These are phyloP conservation scores for Colletotrichum cordylinicola DNA, from an alignment of 2,329 filamentous ascomycete species.

Conservation along the genomic window DNA sequence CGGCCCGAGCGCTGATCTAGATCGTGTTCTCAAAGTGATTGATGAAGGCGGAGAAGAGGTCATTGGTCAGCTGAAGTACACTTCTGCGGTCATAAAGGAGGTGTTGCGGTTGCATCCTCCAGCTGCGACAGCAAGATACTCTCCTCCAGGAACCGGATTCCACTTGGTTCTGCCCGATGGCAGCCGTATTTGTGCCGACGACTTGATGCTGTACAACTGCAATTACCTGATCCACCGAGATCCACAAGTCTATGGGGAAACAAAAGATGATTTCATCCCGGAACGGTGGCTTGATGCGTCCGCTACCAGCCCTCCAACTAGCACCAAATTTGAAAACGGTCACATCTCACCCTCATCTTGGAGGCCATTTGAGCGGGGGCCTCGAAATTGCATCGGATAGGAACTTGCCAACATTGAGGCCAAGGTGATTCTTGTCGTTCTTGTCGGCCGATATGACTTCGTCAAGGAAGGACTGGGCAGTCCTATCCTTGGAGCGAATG, in stretches of 20 bases:
- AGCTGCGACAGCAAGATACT: conserved; percentile 33
- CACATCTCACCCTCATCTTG: conserved; percentile 44
- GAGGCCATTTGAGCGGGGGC: conserved; percentile 60
- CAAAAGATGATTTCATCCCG: conserved; percentile 39
- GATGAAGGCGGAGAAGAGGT: conserved; percentile 30
- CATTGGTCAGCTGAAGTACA: conserved; percentile 38
- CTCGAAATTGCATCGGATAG: conserved; percentile 60
- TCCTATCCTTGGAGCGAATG: conserved; percentile 8
- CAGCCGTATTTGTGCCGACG: conserved; percentile 34
- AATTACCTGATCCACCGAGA: conserved; percentile 39
- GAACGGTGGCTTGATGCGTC: conserved; percentile 41
- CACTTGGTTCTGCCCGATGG: conserved; percentile 32
- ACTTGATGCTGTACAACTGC: conserved; percentile 39
- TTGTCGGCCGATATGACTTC: conserved; percentile 23
- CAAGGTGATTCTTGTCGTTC: conserved; percentile 47
- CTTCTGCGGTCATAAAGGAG: conserved; percentile 43
- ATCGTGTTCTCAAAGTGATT: conserved; percentile 29
- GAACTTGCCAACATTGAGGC: conserved; percentile 59
- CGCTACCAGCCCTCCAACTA: not conserved
- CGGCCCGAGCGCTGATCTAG: conserved; percentile 32
- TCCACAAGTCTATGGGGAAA: conserved; percentile 37
- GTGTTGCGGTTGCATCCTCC: conserved; percentile 39
- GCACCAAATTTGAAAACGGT: not conserved
- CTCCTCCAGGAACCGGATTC: conserved; percentile 29
- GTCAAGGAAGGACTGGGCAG: conserved; percentile 21